Conservation (phyloP, 371 early-diverging fungal genomes). For the Mortierella sp. region DNA sequence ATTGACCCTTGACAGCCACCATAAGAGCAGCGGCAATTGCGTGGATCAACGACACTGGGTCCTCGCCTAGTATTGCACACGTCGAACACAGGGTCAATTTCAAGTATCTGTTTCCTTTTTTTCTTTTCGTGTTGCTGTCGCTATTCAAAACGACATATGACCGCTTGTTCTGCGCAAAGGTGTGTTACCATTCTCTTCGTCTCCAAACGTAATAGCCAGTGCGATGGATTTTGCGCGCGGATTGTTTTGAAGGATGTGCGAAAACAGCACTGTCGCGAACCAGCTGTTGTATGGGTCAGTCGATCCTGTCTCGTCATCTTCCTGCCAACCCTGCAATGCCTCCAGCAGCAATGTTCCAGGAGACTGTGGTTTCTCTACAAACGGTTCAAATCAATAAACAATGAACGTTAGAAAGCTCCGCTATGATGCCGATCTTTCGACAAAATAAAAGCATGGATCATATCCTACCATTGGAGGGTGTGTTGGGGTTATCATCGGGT, state of each 20-base stretch:
- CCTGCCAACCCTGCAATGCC: constrained; percentile 83
- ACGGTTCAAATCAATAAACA: neutral
- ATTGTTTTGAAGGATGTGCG: constrained; percentile 83
- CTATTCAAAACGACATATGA: neutral
- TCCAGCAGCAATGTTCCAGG: constrained; percentile 88
- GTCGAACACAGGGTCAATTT: neutral
- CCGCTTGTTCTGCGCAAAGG: neutral
- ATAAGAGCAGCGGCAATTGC: constrained; percentile 72
- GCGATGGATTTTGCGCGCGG: constrained; percentile 82
- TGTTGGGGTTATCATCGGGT: constrained; percentile 73
- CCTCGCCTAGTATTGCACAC: constrained; percentile 58
- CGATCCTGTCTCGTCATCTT: constrained; percentile 52
- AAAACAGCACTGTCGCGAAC: constrained; percentile 89
- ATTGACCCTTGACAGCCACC: constrained; percentile 67
- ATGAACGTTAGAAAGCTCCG: neutral
- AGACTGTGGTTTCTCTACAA: constrained; percentile 80
- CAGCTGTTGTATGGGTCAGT: constrained; percentile 89
- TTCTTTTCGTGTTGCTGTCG: neutral
- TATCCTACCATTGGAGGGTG: constrained; percentile 56
- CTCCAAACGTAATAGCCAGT: constrained; percentile 80
- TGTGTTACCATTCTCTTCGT: constrained; percentile 67
- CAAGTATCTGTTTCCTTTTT: neutral
- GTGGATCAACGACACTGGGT: constrained; percentile 70
- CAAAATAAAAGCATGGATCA: too few species aligned
- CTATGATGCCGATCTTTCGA: too few species aligned